Evolutionary conservation across 257 asterid genomes (phyloP), one percentile per base, ranked within the genome.

Genomic region (Leonotis leonurus): DNA sequence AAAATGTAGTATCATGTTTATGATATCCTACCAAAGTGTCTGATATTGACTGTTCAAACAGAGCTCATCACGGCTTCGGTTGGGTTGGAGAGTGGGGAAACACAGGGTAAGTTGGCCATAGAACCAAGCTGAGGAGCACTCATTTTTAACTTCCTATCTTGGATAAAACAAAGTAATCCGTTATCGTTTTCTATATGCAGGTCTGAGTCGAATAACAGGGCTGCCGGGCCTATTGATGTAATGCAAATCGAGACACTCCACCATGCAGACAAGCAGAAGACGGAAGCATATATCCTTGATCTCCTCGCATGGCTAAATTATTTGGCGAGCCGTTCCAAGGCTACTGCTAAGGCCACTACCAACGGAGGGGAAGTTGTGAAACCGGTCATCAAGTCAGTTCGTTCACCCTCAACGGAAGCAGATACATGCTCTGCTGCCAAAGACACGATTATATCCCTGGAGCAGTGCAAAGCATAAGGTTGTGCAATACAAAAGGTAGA

Each of bases 31-130:
- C 16, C 54, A 24, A 9, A 69, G 32, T 44, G 39, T 55, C 57
- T 32, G 39, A 61, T 25, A 37, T 48, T 60, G 32, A 20, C n/a
- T 37, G 24, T 51, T 37, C 37, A 30, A 45, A 62, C 79, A 88
- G 96, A 68, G 96, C 88, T 48, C 85, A 88, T 75, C 88, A 88
- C 55, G 96, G 96, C 63, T 88, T 85, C 56, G 96, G 96, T 44
- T 87, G 96, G 96, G 96, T 87, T 36, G 96, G 96, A 70, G 96
- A 88, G 76, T 88, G 96, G 96, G 96, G 72, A 50, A 80, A 64
- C 76, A 68, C 83, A 2, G 89, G 92, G 95, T 88, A 67, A 85
- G 96, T 74, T 17, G 3, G 5, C 50, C 22, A 17, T 16, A 43
- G 4, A 22, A 16, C 17, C 5, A 11, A 39, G 5, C 6, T 43